Base-by-base conservation (phyloP, 2,329 filamentous ascomycete species). In the Emericellopsis atlantica region DNA sequence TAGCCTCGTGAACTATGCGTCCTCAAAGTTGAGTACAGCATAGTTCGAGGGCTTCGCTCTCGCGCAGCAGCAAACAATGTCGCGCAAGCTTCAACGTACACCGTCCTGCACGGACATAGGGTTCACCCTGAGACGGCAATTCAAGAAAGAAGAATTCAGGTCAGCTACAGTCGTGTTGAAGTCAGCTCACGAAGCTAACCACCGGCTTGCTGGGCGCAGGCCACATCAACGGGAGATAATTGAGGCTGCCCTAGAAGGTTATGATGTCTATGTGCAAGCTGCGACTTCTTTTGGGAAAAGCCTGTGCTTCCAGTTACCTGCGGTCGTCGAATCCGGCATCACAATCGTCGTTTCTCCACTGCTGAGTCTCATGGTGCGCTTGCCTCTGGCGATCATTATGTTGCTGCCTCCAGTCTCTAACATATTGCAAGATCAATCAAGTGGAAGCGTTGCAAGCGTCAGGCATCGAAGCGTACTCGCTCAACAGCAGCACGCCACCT, bases 191-290 rank as follows among this genome's bases (percentile, higher is more conserved):
- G 6, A 23, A 12, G 26, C n/a, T 39, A 10, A 29, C 22, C 9
- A 3, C 16, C 6, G 8, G 21, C 35, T 35, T 21, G 15, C 35
- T 29, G 36, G 21, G 23, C 36, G 15, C 45, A 88, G 87, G 50
- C 87, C 88, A 10, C 67, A 84, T 32, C 90, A 95, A 56, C 78
- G 85, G 44, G 88, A 96, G 53, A 88, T 95, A 43, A 90, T 96
- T 42, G 70, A 74, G 43, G 84, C 86, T 7, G 84, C 85, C 3
- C 69, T 95, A 8, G 76, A 83, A 42, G 83, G 86, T 14, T 72
- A 89, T 46, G 90, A 96, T 79, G 83, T 96, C 35, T 95, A 94
- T 54, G 74, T 96, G 1, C 90, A 95, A 60, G 90, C 90, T 37
- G 84, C 84, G 41, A 89, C 84, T 4, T 86, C 82, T 9, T 95